Conservation (phyloP, 192 early-diverging fungal genomes). For the Chytriomyces sp. region DNA sequence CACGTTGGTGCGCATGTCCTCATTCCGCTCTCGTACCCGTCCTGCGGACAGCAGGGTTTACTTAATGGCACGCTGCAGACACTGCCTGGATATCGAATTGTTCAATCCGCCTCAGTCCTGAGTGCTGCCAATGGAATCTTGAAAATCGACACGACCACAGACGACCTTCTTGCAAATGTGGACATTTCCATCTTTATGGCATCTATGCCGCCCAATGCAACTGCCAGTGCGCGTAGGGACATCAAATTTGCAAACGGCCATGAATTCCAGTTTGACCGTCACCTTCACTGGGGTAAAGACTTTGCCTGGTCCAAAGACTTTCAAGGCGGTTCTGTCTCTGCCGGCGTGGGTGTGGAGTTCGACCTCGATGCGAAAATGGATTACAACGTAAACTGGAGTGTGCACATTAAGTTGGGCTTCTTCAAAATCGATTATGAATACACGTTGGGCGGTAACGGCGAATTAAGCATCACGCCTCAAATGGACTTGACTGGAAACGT, state of each 20-base stretch:
- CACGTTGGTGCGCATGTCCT: not conserved
- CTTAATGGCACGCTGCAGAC: not conserved
- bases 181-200: not conserved
- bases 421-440: not conserved
- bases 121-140: not conserved
- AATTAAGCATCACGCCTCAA: not conserved
- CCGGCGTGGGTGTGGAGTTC: not conserved
- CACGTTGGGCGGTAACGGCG: not conserved
- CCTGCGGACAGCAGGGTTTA: not conserved
- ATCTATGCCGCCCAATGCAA: not conserved
- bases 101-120: not conserved
- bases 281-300: not conserved
- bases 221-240: not conserved
- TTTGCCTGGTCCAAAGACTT: not conserved
- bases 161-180: not conserved
- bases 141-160: not conserved
- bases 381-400: not conserved
- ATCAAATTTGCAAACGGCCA: not conserved
- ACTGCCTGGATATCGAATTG: not conserved
- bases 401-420: not conserved
- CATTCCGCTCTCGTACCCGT: not conserved
- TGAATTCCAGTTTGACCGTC: not conserved
- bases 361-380: not conserved
- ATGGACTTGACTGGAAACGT: conserved; percentile 2
- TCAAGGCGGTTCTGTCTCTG: not conserved